Conservation (phyloP, 768 basidiomycete species). For the Terana coerulea region DNA sequence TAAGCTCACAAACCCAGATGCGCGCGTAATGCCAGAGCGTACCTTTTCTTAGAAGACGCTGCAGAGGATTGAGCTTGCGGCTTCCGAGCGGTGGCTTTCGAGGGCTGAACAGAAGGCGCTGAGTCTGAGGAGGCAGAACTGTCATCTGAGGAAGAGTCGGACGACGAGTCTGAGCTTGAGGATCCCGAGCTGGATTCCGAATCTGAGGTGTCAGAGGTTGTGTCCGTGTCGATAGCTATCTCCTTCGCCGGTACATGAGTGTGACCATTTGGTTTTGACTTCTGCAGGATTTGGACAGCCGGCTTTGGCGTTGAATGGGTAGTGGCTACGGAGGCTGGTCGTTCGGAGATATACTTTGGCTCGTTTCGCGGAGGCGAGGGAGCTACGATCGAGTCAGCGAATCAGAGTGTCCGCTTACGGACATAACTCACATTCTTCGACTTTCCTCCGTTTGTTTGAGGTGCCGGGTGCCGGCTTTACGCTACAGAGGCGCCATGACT, state of each 20-base stretch:
- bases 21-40: constrained; percentile 17
- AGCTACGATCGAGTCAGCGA: no score
- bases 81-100: constrained; percentile 21
- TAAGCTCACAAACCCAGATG: constrained; percentile 15
- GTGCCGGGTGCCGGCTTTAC: constrained; percentile 12
- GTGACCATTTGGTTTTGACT: no score
- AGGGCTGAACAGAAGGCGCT: constrained; percentile 17
- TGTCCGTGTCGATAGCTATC: no score
- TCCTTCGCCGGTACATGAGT: no score
- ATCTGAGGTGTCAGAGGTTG: constrained; percentile 7
- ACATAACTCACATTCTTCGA: constrained; percentile 5
- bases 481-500: constrained; percentile 8
- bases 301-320: no score
- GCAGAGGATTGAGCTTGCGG: not conserved
- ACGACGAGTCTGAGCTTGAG: constrained; percentile 21
- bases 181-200: constrained; percentile 9
- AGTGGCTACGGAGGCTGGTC: no score
- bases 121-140: constrained; percentile 27
- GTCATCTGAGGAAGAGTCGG: constrained; percentile 19
- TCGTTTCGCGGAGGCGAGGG: not conserved
- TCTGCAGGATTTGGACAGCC: no score
- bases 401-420: no score
- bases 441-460: constrained; percentile 17
- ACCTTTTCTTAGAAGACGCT: not conserved
- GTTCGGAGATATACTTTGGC: no score